phyloP scores from a whole-genome alignment of 805 yeast species.

The Yarrowia osloensis region DNA sequence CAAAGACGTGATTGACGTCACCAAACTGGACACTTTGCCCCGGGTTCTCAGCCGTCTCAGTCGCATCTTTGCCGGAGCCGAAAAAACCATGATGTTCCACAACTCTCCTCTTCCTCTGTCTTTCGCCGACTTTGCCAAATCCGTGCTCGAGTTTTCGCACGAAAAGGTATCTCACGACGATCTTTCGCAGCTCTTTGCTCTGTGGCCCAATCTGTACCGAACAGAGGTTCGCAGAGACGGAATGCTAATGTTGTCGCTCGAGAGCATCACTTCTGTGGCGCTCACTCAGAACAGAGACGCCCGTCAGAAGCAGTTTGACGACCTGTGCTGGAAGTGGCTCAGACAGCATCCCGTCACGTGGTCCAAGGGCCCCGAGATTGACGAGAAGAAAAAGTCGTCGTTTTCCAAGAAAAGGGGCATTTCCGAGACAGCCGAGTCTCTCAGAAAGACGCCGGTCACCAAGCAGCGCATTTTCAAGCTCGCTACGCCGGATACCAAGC shows the following conservation, averaged over 20 bases:
- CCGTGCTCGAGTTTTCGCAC: conserved; percentile 35
- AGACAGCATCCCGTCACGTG: not conserved
- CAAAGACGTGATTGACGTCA: not conserved
- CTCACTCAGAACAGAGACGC: not conserved
- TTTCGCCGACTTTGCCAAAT: conserved; percentile 34
- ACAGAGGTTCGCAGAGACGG: conserved; percentile 31
- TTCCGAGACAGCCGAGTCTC: not conserved
- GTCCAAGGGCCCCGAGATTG: not conserved
- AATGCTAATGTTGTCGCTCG: conserved; percentile 25
- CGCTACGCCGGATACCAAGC: conserved; percentile 18
- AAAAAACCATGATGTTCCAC: conserved; percentile 32
- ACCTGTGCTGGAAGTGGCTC: conserved; percentile 10
- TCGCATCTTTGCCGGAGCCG: conserved; percentile 35
- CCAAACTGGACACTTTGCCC: conserved; percentile 25
- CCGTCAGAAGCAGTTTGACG: conserved; percentile 18
- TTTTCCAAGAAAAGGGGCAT: not conserved
- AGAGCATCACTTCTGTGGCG: not conserved
- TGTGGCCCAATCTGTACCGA: conserved; percentile 38
- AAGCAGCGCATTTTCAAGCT: conserved; percentile 16
- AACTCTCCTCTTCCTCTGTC: conserved; percentile 35
- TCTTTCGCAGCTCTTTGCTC: conserved; percentile 35
- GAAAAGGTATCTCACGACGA: conserved; percentile 34
- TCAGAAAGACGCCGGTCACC: conserved; percentile 1
- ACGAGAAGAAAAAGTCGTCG: not conserved
- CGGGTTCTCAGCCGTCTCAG: conserved; percentile 33